These are phyloP conservation scores for Gyromitra esculenta DNA, from an alignment of 2,329 filamentous ascomycete species.

Conservation along the genomic window DNA sequence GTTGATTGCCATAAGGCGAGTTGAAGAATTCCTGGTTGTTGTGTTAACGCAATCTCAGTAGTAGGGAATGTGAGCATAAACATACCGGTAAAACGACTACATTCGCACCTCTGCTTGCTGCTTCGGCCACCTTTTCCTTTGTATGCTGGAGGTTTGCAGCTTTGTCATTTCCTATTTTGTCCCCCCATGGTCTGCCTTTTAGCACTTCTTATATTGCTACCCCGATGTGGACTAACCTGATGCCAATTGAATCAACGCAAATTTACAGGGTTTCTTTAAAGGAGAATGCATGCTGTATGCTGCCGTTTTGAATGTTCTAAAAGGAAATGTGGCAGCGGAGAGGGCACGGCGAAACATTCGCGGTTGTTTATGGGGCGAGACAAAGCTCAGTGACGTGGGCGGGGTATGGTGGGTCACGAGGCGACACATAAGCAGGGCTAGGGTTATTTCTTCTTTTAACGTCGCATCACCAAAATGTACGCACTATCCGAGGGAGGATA, in stretches of 20 bases:
- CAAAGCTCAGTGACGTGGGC: background rate
- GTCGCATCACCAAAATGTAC: no score
- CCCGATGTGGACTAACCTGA: conserved; percentile 65
- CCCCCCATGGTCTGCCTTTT: background rate
- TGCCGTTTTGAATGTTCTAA: conserved; percentile 22
- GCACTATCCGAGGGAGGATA: no score
- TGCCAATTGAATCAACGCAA: conserved; percentile 83
- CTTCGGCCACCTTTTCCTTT: conserved; percentile 81
- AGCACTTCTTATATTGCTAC: background rate
- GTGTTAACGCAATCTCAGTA: background rate
- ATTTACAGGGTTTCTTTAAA: conserved; percentile 79
- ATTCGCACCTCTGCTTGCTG: conserved; percentile 77
- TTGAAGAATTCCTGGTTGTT: conserved; percentile 85
- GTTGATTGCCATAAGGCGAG: conserved; percentile 85
- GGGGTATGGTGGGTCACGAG: conserved; percentile 6
- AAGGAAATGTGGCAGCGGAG: conserved; percentile 24
- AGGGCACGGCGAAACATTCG: conserved; percentile 49
- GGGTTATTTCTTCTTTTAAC: background rate
- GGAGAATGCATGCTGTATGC: conserved; percentile 61
- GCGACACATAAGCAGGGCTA: background rate
- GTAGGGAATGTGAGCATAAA: conserved; percentile 76
- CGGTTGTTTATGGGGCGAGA: background rate
- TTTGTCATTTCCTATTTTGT: conserved; percentile 76
- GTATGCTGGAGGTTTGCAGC: conserved; percentile 82
- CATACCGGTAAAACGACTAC: conserved; percentile 95